phyloP scores from a whole-genome alignment of 495 filamentous ascomycete genomes.

The Podospora anserina region DNA sequence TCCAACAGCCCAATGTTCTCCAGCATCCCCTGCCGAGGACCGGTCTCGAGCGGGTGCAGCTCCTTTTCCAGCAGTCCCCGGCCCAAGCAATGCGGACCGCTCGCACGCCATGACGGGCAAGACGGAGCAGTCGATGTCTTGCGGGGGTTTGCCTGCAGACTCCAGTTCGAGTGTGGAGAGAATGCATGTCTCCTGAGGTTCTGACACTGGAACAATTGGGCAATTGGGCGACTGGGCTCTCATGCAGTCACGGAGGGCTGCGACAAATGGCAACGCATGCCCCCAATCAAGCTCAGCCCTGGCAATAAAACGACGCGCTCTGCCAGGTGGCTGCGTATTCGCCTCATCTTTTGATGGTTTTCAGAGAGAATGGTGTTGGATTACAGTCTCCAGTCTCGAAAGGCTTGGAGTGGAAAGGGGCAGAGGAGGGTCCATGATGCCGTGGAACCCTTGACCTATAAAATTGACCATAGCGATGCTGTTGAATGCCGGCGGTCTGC shows the following conservation, averaged over 20 bases:
- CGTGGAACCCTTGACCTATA: constrained; percentile 5
- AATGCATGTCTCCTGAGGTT: constrained; percentile 4
- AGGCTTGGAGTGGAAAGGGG: constrained; percentile 9
- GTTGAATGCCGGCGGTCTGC: constrained; percentile 7
- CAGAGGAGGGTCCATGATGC: background rate
- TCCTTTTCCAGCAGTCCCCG: constrained; percentile 13
- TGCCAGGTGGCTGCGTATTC: constrained; percentile 19
- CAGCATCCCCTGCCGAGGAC: constrained; percentile 25
- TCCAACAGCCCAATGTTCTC: constrained; percentile 20
- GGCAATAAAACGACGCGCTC: constrained; percentile 2
- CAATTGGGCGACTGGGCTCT: constrained; percentile 24
- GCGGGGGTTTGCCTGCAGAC: constrained; percentile 9
- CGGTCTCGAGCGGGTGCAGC: constrained; percentile 12
- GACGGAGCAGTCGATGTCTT: background rate
- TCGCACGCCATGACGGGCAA: constrained; percentile 2
- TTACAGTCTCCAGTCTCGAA: background rate
- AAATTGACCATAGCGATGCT: background rate
- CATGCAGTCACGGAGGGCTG: constrained; percentile 16
- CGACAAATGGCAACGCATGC: constrained; percentile 3
- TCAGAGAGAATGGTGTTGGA: background rate
- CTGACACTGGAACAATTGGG: constrained; percentile 17
- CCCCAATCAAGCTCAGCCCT: constrained; percentile 1
- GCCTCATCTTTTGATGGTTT: background rate
- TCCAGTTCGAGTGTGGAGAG: constrained; percentile 12
- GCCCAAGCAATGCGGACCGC: constrained; percentile 11